Conservation (phyloP, 495 filamentous ascomycete genomes). For the Xylaria longipes region DNA sequence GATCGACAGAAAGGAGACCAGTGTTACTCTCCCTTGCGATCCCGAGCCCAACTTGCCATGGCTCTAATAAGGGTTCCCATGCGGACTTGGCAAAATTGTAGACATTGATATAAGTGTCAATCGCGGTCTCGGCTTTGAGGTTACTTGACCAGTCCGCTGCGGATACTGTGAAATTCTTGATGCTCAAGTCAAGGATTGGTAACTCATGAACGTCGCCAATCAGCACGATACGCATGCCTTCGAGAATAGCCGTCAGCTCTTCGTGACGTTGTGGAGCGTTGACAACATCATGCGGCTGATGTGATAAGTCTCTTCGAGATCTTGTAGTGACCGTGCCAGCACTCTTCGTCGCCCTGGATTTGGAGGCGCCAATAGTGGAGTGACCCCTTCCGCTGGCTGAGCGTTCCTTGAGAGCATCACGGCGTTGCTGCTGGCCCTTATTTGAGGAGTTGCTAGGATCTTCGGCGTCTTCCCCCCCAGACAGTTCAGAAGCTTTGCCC, state of each 20-base stretch:
- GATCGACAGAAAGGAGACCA: constrained; percentile 79
- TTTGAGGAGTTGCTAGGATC: constrained; percentile 45
- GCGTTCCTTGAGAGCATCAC: constrained; percentile 61
- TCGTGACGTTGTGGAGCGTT: constrained; percentile 61
- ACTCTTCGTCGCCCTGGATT: constrained; percentile 31
- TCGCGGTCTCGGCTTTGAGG: constrained; percentile 82
- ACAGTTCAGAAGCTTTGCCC: constrained; percentile 89
- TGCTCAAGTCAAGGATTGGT: constrained; percentile 90
- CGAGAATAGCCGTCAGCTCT: constrained; percentile 80
- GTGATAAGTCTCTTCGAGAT: constrained; percentile 28
- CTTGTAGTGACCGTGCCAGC: constrained; percentile 27
- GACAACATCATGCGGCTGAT: constrained; percentile 44
- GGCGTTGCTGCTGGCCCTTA: constrained; percentile 68
- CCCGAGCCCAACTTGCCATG: constrained; percentile 92
- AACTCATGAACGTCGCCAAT: constrained; percentile 96
- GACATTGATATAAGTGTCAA: constrained; percentile 93
- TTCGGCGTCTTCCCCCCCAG: constrained; percentile 59
- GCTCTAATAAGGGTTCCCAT: constrained; percentile 96
- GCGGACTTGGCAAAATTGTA: constrained; percentile 99
- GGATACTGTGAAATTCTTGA: constrained; percentile 84
- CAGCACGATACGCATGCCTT: constrained; percentile 89
- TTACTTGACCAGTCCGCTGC: constrained; percentile 90
- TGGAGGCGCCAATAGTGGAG: constrained; percentile 62
- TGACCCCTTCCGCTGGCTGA: constrained; percentile 68
- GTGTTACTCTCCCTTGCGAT: constrained; percentile 79